Base-by-base conservation (phyloP, 306 rosid species). In the Carpinus fangiana region DNA sequence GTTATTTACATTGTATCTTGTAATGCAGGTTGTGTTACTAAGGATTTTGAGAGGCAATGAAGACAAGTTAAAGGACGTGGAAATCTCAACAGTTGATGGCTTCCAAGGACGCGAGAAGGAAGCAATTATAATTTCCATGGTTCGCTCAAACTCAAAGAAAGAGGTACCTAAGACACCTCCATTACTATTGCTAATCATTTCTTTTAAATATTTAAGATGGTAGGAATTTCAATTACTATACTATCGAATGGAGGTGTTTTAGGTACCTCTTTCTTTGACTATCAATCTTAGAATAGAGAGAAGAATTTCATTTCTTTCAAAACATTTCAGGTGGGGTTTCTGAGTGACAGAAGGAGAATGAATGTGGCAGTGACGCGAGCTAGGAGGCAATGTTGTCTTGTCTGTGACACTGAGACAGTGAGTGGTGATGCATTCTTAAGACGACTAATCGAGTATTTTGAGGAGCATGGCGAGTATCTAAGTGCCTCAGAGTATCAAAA, bases 61-160 rank as follows among this genome's bases (percentile, higher is more conserved):
- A 61, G 86, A 79, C 85, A 82, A 76, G 72, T 84, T 95, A 66
- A 95, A 90, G 83, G 90, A 89, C 80, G 68, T 93, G 79, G 99
- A 95, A 82, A 93, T 95, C 64, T 95, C 99, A 55, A 95, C 99
- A 56, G 99, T 95, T 75, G 99, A 95, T 74, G 99, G 99, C 60
- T 95, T 95, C 86, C 99, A 95, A 74, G 98, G 99, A 62, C 86
- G 99, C 80, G 99, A 95, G 84, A 95, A 95, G 86, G 99, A 93
- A 83, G 97, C 98, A 78, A 91, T 91, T 64, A 85, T 95, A 73
- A 95, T 95, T 79, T 95, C 98, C 64, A 95, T 92, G 99, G 99
- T 95, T 82, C 87, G 99, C 52, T 95, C 99, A 62, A 95, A 95
- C 85, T 84, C 98, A 56, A 91, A 87, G 73, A 86, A 85, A 38